phyloP scores from a whole-genome alignment of 306 rosid genomes.

The Fragaria vesca region DNA sequence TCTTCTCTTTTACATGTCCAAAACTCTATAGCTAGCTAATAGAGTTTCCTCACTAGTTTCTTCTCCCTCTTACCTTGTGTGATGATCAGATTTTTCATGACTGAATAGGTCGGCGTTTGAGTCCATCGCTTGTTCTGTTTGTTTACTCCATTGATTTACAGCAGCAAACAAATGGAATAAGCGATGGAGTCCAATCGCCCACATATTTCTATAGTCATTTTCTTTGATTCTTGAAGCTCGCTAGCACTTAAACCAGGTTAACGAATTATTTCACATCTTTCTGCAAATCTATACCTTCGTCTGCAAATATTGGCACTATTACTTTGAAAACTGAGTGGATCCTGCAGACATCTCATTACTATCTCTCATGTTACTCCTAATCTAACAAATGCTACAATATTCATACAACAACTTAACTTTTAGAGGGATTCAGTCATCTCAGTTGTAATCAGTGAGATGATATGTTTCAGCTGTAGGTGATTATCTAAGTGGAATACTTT shows the following conservation, averaged over 20 bases:
- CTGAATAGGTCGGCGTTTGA: background rate
- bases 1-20: background rate
- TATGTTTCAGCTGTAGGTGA: too few species aligned
- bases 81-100: background rate
- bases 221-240: background rate
- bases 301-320: background rate
- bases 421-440: too few species aligned
- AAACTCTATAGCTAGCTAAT: too few species aligned
- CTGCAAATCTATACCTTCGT: background rate
- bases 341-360: background rate
- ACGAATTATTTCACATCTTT: background rate
- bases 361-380: background rate
- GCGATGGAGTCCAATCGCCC: background rate
- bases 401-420: too few species aligned
- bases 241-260: background rate
- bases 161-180: background rate
- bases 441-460: too few species aligned
- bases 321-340: background rate
- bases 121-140: background rate
- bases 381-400: too few species aligned
- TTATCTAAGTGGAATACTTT: too few species aligned
- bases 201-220: background rate
- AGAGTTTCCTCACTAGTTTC: too few species aligned
- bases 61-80: too few species aligned
- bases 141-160: background rate